Evolutionary conservation across 1,284 basidiomycete species (phyloP).

Genomic region (Grifola frondosa): DNA sequence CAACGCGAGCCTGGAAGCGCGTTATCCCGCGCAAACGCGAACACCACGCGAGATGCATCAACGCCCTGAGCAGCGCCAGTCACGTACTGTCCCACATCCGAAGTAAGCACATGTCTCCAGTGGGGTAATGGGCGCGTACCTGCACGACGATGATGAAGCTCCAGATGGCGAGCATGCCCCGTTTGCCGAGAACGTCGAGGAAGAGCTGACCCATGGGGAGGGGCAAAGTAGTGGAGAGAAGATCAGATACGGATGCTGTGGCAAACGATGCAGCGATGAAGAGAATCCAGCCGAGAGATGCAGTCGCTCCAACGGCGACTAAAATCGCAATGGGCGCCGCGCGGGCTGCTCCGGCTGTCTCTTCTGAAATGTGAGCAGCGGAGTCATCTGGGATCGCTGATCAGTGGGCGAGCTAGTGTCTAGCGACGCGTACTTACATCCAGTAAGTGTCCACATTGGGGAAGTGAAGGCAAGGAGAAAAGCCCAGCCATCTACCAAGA

Average conservation of each 20-base stretch:
- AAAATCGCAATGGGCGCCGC: conserved; percentile 80
- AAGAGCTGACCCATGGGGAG: conserved; percentile 75
- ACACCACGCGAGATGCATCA: conserved; percentile 72
- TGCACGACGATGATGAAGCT: conserved; percentile 69
- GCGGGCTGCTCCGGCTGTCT: conserved; percentile 62
- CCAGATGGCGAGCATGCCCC: conserved; percentile 71
- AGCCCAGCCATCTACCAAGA: conserved; percentile 60
- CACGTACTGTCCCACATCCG: no score
- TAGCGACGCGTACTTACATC: conserved; percentile 47
- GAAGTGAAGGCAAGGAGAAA: conserved; percentile 73
- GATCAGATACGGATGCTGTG: conserved; percentile 51
- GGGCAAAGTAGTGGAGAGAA: conserved; percentile 51
- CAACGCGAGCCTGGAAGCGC: conserved; percentile 69
- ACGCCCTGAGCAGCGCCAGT: conserved; percentile 75
- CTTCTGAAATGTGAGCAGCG: conserved; percentile 77
- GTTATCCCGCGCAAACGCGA: conserved; percentile 72
- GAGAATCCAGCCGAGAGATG: conserved; percentile 62
- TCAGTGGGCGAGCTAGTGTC: not conserved
- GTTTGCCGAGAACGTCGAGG: conserved; percentile 61
- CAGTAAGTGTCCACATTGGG: conserved; percentile 80
- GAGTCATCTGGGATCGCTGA: conserved; percentile 55
- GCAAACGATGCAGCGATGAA: conserved; percentile 66
- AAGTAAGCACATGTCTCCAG: not conserved
- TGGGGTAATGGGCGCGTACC: conserved; percentile 31
- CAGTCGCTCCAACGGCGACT: conserved; percentile 58